These are phyloP conservation scores for Yamadazyma diddensiae DNA, from an alignment of 1,139 yeast genomes.

Conservation along the genomic window DNA sequence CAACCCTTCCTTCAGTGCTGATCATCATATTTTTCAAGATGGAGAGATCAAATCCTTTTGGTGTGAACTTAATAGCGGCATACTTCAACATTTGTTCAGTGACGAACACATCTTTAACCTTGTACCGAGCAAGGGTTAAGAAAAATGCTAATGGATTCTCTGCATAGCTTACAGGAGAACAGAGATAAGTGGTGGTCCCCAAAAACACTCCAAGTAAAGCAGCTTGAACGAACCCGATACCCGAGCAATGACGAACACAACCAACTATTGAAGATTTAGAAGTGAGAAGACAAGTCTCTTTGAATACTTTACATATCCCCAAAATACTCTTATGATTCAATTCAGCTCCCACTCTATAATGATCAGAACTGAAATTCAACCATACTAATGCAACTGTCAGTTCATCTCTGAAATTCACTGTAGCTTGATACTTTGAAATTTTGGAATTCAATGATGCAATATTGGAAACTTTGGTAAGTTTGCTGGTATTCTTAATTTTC, in stretches of 20 bases:
- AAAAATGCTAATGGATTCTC: slow-evolving; percentile 73
- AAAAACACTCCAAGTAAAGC: slow-evolving; percentile 78
- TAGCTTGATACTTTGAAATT: slow-evolving; percentile 46
- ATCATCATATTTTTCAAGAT: slow-evolving; percentile 81
- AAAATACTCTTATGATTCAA: slow-evolving; percentile 63
- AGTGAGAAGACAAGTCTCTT: slow-evolving; percentile 85
- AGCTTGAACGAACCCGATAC: slow-evolving; percentile 85
- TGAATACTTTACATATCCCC: slow-evolving; percentile 82
- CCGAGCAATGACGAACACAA: slow-evolving; percentile 80
- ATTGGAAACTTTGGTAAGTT: slow-evolving; percentile 56
- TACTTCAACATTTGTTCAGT: slow-evolving; percentile 83
- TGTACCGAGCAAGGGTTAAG: slow-evolving; percentile 68
- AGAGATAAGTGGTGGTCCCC: slow-evolving; percentile 81
- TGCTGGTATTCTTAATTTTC: slow-evolving; percentile 64
- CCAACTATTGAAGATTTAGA: slow-evolving; percentile 75
- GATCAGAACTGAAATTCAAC: slow-evolving; percentile 72
- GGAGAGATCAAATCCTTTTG: slow-evolving; percentile 63
- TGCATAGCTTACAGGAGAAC: slow-evolving; percentile 77
- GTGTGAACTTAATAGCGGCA: slow-evolving; percentile 61
- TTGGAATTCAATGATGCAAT: slow-evolving; percentile 44
- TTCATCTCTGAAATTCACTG: slow-evolving; percentile 39
- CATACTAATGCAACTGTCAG: slow-evolving; percentile 55
- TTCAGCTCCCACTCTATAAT: slow-evolving; percentile 63
- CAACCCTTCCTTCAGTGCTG: slow-evolving; percentile 75
- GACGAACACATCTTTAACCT: slow-evolving; percentile 82